Base-by-base conservation (phyloP, 495 filamentous ascomycete genomes). In the Neurospora hispaniola region DNA sequence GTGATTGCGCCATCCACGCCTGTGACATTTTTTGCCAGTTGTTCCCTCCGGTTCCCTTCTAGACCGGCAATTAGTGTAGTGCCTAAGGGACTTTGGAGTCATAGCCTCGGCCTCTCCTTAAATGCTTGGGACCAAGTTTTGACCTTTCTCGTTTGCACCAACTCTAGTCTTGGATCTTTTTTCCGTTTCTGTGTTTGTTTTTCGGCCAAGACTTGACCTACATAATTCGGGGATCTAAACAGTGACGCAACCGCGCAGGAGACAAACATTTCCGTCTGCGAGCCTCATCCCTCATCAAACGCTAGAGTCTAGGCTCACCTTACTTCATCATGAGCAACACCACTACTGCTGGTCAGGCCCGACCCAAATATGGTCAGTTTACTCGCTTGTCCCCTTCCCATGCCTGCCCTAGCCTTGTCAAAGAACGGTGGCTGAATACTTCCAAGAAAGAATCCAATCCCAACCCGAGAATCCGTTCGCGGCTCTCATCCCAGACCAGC, bases 381-480 rank as follows among this genome's bases (percentile, higher is more conserved):
- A 68, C 62, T 68, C 70, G 20, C 4, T 39, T 46, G 4, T 11
- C 40, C n/a, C 38, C 62, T 41, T 23, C 41, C 48, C 39, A 14
- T 41, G 39, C 40, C 71, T 43, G 12, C 48, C 44, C 35, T 2
- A 46, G 18, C 5, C 42, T 75, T 66, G 39, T 66, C 43, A 9
- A 75, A 81, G 80, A 81, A 72, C 71, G 75, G 81, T 84, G 78
- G 78, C 86, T 88, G 83, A 88, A 86, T 85, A 85, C 86, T 79
- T 84, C 81, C 79, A 87, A 88, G 87, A 84, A 87, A 87, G 86
- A 86, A 84, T 79, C 71, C 79, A 78, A 40, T 80, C 82, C 70
- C 93, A 97, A 80, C 90, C 93, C 77, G 95, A 97, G 85, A 99
- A 97, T 84, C 94, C 95, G 31, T 98, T 94, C 80, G 90, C 92